Percentiles rank a stretch among this genome's conserved stretches.
Evolutionary conservation across 2,329 filamentous ascomycete genomes (phyloP).

Genomic region (Rutstroemia sp.): DNA sequence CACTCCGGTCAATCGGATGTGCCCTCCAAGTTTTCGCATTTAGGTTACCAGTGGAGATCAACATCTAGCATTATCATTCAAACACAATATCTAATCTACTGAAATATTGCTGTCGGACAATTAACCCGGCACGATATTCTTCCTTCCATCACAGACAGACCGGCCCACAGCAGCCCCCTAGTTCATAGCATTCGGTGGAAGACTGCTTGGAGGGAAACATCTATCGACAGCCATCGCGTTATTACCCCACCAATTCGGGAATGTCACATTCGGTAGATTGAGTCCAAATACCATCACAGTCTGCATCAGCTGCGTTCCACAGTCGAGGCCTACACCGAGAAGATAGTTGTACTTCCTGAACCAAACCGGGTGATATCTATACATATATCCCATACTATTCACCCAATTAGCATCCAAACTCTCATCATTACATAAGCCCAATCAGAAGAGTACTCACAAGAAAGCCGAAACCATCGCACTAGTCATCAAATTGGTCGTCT

Average conservation of each 20-base stretch:
- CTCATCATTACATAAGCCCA: too few species aligned
- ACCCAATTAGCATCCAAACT: not conserved
- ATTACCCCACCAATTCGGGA: slow-evolving; percentile 30
- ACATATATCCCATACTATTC: slow-evolving; percentile 5
- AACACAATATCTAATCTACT: too few species aligned
- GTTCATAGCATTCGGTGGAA: not conserved
- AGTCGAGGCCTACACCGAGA: slow-evolving; percentile 65
- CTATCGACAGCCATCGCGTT: slow-evolving; percentile 19
- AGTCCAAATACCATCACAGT: slow-evolving; percentile 59
- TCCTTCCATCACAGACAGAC: too few species aligned
- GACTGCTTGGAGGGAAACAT: slow-evolving; percentile 21
- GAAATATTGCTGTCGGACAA: not conserved
- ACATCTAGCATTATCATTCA: too few species aligned
- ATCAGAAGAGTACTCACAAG: slow-evolving; percentile 15
- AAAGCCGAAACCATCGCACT: slow-evolving; percentile 22
- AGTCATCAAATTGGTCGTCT: slow-evolving; percentile 27
- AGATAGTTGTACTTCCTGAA: slow-evolving; percentile 76
- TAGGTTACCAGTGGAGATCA: too few species aligned
- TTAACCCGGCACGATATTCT: not conserved
- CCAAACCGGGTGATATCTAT: slow-evolving; percentile 41
- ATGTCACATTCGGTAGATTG: slow-evolving; percentile 22
- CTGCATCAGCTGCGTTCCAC: slow-evolving; percentile 58
- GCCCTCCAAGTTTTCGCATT: too few species aligned
- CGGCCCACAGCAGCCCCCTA: not conserved
- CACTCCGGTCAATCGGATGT: too few species aligned